Evolutionary conservation across 495 filamentous ascomycete species (phyloP), one percentile per base, ranked within the genome.

Genomic region (Xylaria intraflava): DNA sequence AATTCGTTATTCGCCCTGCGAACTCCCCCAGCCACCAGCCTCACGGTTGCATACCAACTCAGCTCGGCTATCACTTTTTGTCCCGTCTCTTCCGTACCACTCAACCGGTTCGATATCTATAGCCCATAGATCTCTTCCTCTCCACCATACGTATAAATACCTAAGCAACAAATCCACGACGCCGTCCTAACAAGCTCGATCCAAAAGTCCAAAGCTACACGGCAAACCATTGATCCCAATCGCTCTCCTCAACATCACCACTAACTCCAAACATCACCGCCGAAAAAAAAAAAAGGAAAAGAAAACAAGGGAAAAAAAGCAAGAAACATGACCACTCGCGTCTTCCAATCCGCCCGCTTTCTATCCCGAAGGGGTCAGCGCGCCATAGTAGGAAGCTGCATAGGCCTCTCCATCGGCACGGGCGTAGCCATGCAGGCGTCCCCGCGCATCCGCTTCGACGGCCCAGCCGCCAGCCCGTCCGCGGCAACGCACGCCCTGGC

Each of bases 341-440:
- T 49, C 36, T 24, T 42, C 19, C 52, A 43, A 42, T n/a, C 52
- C 20, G 40, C 45, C 17, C 36, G 36, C 17, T 16, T 41, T 19
- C 52, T 48, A 6, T 33, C 44, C 11, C 44, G 45, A 9, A 35
- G 56, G 27, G 57, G 55, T 1, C 54, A 55, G 0, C 62, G 55
- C 10, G 49, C 59, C 9, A 43, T 65, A 19, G 44, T 49, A 16
- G 60, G 57, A 17, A 49, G 63, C 41, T 58, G 62, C 27, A 44
- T 63, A 6, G 60, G 60, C 0, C 51, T 63, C 9, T 39, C 63
- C 9, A 49, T 65, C 22, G 63, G 63, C 24, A 59, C 60, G n/a
- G 53, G 60, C 55, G 36, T 62, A 16, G 49, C 59, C 4, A 46
- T 59, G 10, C 59, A 57, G 9, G 54, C 31, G 11, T 56, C 57